Evolutionary conservation across 1,284 basidiomycete species (phyloP), one percentile per base, ranked within the genome.

Genomic region (Apiotrichum domesticum): DNA sequence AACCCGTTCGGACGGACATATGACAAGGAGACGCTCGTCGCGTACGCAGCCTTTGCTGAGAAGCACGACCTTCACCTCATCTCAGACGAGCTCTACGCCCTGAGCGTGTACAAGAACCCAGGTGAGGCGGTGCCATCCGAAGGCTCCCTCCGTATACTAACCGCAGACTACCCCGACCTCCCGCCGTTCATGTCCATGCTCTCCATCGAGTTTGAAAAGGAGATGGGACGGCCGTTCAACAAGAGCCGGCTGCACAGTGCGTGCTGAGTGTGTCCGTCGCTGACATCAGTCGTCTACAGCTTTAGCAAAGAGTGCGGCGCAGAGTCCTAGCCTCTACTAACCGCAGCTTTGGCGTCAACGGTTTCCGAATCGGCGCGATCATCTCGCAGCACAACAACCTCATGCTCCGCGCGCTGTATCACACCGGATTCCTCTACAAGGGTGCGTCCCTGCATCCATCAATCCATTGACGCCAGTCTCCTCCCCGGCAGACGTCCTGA

Each of bases 21-120:
- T 55, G 57, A 71, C 14, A 69, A 70, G 10, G 70, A 73, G 29
- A 75, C 75, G 2, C 66, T 79, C 1, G 57, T 77, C 21, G 77
- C 67, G 11, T 79, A 79, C 56, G 70, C 70, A 37, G 63, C 58
- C 7, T 78, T 79, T 52, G 77, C 76, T 44, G 72, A 79, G 57
- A 67, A 72, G 58, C 71, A 74, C 58, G 71, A 77, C 57, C 57
- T 79, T 6, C 78, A 75, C 57, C 66, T 78, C 33, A 69, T 79
- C 13, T 71, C 68, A 1, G 77, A 79, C 60, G 77, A 78, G 66
- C 77, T 79, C 40, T 79, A 79, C 65, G 76, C 73, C 2, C 58
- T 78, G 54, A 74, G 72, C 56, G 63, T 72, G 35, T 78, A 70
- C 56, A 62, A 74, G 32, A 72, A 72, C 52, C 54, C 64, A 1